Conservation (phyloP, 768 basidiomycete genomes). For the Lactarius vividus region DNA sequence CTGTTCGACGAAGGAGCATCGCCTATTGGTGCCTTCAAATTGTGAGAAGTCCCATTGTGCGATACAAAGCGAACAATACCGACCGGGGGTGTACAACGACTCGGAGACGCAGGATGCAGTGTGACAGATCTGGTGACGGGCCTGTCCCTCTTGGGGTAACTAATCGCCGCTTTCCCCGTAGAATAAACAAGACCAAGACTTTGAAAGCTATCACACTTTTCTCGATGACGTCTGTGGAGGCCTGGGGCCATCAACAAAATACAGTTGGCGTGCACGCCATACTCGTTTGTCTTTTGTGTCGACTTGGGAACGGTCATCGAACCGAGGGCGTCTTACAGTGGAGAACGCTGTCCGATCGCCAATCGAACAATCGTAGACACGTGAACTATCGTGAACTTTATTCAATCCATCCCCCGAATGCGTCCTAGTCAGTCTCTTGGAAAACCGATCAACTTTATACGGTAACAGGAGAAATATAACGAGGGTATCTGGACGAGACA, state of each 20-base stretch:
- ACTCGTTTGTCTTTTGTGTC: background rate
- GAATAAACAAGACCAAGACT: background rate
- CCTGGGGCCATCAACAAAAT: background rate
- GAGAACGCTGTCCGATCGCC: background rate
- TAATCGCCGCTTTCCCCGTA: background rate
- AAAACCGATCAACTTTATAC: background rate
- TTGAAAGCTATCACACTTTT: background rate
- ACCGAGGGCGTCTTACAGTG: background rate
- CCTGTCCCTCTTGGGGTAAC: background rate
- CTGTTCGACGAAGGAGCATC: background rate
- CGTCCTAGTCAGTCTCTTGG: background rate
- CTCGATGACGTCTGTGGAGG: background rate
- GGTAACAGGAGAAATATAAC: background rate
- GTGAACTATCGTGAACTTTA: background rate
- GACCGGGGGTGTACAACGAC: background rate
- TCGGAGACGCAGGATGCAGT: background rate
- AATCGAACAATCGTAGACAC: background rate
- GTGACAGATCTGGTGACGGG: background rate
- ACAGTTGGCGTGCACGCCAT: background rate
- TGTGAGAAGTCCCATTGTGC: background rate
- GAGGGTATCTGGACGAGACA: background rate
- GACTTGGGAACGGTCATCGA: background rate
- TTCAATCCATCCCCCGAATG: background rate
- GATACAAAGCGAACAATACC: background rate
- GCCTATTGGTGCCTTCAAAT: background rate